Percentiles rank a stretch among this genome's conserved stretches.
These are phyloP conservation scores for Pyronema omphalodes DNA, from an alignment of 495 filamentous ascomycete species.

Conservation along the genomic window DNA sequence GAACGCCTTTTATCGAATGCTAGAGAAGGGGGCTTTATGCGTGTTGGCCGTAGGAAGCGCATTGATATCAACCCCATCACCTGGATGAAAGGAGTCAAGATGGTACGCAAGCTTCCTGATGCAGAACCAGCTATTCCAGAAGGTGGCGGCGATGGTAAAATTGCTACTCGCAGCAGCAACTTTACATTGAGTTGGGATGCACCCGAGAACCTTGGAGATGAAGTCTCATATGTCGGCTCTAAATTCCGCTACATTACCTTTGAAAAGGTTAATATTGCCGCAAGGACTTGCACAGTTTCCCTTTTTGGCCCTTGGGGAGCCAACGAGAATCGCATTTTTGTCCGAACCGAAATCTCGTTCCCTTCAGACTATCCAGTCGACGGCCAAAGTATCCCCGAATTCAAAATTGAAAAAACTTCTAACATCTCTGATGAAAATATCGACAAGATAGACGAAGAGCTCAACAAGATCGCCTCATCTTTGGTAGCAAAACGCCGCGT, in stretches of 20 bases:
- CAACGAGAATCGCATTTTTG: slow-evolving; percentile 48
- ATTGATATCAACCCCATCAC: slow-evolving; percentile 59
- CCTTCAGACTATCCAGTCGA: slow-evolving; percentile 56
- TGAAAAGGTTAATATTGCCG: slow-evolving; percentile 66
- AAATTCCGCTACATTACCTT: slow-evolving; percentile 72
- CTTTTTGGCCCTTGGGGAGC: slow-evolving; percentile 75
- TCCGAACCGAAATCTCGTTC: slow-evolving; percentile 65
- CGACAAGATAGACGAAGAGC: slow-evolving; percentile 42
- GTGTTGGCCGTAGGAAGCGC: slow-evolving; percentile 35
- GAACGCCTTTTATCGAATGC: slow-evolving; percentile 1
- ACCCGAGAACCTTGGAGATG: slow-evolving; percentile 65
- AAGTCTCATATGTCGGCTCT: slow-evolving; percentile 65
- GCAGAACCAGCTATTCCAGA: background rate
- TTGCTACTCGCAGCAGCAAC: slow-evolving; percentile 19
- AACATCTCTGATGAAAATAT: slow-evolving; percentile 53
- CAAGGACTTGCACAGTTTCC: slow-evolving; percentile 52
- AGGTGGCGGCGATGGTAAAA: slow-evolving; percentile 1
- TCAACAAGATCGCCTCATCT: slow-evolving; percentile 49
- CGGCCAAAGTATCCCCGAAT: slow-evolving; percentile 37
- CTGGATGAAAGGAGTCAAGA: slow-evolving; percentile 90
- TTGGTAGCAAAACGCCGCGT: slow-evolving; percentile 52
- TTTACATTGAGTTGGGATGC: slow-evolving; percentile 43
- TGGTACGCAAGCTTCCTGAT: slow-evolving; percentile 33
- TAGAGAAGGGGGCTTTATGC: slow-evolving; percentile 30
- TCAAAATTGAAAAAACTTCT: slow-evolving; percentile 58